A percentile compares a stretch with the other conserved stretches of the same genome.
These are phyloP conservation scores for Odonthalia washingtoniensis DNA, from an alignment of 31 red algal genomes.

Conservation along the genomic window DNA sequence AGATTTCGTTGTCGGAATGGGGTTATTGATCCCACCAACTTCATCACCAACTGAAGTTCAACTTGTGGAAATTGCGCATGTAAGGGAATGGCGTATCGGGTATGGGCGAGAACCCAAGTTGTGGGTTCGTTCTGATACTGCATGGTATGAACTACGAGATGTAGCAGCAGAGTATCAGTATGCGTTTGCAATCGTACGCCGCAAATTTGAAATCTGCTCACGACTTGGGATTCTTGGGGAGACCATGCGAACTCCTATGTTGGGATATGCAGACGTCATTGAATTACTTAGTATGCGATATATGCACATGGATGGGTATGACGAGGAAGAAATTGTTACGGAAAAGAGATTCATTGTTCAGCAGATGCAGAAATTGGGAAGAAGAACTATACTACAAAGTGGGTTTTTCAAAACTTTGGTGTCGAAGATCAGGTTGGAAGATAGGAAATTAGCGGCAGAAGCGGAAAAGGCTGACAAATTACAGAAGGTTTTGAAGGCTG, in stretches of 20 bases:
- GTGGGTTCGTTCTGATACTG: slow-evolving; percentile 67
- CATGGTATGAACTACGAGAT: slow-evolving; percentile 77
- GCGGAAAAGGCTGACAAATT: neutral
- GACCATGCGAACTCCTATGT: slow-evolving; percentile 39
- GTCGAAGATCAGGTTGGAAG: slow-evolving; percentile 45
- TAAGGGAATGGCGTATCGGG: slow-evolving; percentile 82
- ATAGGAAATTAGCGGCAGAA: slow-evolving; percentile 32
- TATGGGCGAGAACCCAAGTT: slow-evolving; percentile 71
- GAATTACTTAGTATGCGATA: slow-evolving; percentile 54
- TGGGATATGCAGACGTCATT: slow-evolving; percentile 47
- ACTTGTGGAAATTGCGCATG: slow-evolving; percentile 52
- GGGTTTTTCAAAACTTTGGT: slow-evolving; percentile 56
- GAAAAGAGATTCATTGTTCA: slow-evolving; percentile 56
- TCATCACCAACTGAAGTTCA: slow-evolving; percentile 25
- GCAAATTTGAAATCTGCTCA: slow-evolving; percentile 73
- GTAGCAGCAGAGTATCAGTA: slow-evolving; percentile 66
- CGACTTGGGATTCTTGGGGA: slow-evolving; percentile 64
- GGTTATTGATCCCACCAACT: slow-evolving; percentile 61
- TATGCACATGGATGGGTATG: slow-evolving; percentile 61
- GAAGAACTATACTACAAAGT: slow-evolving; percentile 45
- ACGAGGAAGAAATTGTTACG: slow-evolving; percentile 56
- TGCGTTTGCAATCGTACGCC: slow-evolving; percentile 47
- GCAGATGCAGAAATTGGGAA: slow-evolving; percentile 55
- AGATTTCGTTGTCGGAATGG: slow-evolving; percentile 56
- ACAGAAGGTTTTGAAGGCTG: no score